phyloP scores from a whole-genome alignment of 2,329 filamentous ascomycete species.

The Curvularia eragrostidis region DNA sequence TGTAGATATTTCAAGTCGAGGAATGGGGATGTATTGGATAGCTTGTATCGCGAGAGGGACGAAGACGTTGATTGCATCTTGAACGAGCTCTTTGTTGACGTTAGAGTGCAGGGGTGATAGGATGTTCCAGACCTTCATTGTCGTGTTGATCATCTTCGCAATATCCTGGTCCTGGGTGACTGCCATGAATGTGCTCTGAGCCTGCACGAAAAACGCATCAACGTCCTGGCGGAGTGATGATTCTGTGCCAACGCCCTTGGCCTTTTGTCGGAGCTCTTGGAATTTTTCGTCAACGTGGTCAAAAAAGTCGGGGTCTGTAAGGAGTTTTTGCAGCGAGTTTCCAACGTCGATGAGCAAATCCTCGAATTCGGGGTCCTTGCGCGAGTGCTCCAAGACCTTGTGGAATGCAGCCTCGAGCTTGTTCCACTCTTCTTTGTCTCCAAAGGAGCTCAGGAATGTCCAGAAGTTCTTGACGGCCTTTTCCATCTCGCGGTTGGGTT shows the following conservation, averaged over 20 bases:
- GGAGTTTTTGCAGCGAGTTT: constrained; percentile 76
- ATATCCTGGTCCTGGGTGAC: constrained; percentile 76
- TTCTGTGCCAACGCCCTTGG: constrained; percentile 65
- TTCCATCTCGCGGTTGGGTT: constrained; percentile 76
- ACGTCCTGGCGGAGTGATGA: constrained; percentile 75
- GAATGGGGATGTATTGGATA: constrained; percentile 88
- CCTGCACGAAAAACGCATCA: constrained; percentile 72
- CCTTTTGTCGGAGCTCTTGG: constrained; percentile 64
- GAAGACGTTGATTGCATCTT: constrained; percentile 80
- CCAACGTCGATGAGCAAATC: constrained; percentile 75
- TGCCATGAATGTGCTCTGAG: constrained; percentile 70
- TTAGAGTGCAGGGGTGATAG: constrained; percentile 70
- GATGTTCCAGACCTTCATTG: constrained; percentile 71
- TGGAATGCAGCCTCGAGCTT: constrained; percentile 72
- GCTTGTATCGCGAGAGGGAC: constrained; percentile 77
- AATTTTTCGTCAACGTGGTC: constrained; percentile 74
- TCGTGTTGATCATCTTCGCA: constrained; percentile 70
- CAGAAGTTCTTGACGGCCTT: constrained; percentile 80
- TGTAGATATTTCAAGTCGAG: constrained; percentile 83
- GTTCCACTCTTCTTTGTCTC: constrained; percentile 77
- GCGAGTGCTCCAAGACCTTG: constrained; percentile 73
- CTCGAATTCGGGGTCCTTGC: constrained; percentile 83
- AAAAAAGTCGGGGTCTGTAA: constrained; percentile 87
- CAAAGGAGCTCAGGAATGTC: constrained; percentile 80
- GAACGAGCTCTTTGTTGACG: constrained; percentile 73